Conservation (phyloP, 1,284 basidiomycete genomes). For the Exobasidium cylindrosporum region DNA sequence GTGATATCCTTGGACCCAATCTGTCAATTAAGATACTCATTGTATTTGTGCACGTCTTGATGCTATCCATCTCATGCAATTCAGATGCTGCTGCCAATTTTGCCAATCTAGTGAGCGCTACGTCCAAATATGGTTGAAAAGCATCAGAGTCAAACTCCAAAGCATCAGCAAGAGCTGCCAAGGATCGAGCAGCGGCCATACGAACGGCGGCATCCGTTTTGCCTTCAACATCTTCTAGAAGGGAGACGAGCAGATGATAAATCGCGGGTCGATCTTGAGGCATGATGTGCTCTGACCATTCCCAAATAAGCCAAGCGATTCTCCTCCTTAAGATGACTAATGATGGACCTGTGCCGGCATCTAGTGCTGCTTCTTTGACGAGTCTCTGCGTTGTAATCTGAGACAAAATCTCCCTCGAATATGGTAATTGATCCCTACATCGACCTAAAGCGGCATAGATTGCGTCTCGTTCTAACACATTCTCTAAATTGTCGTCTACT, state of each 20-base stretch:
- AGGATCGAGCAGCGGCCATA: constrained; percentile 42
- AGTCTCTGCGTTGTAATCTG: constrained; percentile 30
- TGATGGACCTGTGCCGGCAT: constrained; percentile 21
- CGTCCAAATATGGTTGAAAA: constrained; percentile 42
- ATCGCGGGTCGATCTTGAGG: constrained; percentile 36
- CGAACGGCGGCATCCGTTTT: constrained; percentile 45
- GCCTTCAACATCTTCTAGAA: constrained; percentile 32
- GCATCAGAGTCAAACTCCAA: constrained; percentile 49
- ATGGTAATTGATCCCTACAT: constrained; percentile 13
- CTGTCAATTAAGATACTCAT: constrained; percentile 50
- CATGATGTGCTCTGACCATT: constrained; percentile 48
- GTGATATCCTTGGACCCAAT: constrained; percentile 41
- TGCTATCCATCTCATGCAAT: constrained; percentile 45
- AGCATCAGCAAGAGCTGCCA: constrained; percentile 46
- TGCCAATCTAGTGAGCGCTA: constrained; percentile 37
- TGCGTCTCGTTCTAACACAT: constrained; percentile 43
- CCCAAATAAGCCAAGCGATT: constrained; percentile 48
- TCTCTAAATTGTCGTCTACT: constrained; percentile 19
- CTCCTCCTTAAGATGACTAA: constrained; percentile 51
- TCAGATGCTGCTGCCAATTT: constrained; percentile 36
- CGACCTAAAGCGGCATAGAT: constrained; percentile 42
- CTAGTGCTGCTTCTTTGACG: constrained; percentile 37
- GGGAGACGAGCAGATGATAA: constrained; percentile 41
- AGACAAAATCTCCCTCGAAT: constrained; percentile 1
- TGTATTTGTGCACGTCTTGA: constrained; percentile 46